Conservation (phyloP, 176 grass and related monocot genomes). For the Ampelocalamus luodianensis region DNA sequence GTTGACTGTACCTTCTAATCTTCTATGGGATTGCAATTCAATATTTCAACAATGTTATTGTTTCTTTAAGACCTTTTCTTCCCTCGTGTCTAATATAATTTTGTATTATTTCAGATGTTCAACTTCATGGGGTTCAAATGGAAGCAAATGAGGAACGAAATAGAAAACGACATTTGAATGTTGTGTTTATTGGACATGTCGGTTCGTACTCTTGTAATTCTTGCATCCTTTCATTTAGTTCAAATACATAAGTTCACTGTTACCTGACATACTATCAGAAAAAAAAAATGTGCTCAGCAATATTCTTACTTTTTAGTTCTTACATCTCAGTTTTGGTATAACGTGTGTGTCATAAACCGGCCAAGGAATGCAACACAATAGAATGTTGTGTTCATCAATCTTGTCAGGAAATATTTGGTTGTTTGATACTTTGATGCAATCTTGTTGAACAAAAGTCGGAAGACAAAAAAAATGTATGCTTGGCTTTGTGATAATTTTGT, state of each 20-base stretch:
- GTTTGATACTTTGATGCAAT: neutral
- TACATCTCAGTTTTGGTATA: neutral
- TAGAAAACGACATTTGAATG: slow-evolving; percentile 74
- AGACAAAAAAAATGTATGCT: no score
- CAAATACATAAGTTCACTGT: neutral
- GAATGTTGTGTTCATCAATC: no score
- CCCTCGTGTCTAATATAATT: neutral
- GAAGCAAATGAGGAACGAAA: slow-evolving; percentile 41
- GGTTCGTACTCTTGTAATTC: slow-evolving; percentile 46
- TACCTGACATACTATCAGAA: neutral
- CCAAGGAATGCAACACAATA: neutral
- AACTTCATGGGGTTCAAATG: slow-evolving; percentile 39
- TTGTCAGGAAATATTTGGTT: neutral
- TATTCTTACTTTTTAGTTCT: neutral
- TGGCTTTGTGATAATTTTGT: neutral
- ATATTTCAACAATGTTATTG: neutral
- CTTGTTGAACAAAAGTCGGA: neutral
- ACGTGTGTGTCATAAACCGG: neutral
- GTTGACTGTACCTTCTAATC: neutral
- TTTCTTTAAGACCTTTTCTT: neutral
- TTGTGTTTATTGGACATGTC: slow-evolving; percentile 79
- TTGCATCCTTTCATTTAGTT: neutral
- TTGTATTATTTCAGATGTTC: slow-evolving; percentile 9
- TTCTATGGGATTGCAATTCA: neutral
- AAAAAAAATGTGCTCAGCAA: neutral